Conservation (phyloP, 148 eudicot species). For the Fallopia convolvulus region DNA sequence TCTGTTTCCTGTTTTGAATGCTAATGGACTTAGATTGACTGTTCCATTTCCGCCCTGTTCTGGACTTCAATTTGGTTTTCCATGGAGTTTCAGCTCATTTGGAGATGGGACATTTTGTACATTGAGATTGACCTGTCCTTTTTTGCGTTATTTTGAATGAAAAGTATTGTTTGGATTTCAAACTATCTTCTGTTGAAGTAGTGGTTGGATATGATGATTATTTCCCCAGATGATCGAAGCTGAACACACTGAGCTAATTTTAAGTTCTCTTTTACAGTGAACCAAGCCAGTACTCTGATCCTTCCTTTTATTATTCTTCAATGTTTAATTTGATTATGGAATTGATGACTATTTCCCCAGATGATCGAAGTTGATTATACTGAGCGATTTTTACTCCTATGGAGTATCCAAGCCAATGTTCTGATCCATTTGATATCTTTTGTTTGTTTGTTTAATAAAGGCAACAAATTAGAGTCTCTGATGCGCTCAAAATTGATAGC, state of each 20-base stretch:
- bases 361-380: conserved; percentile 33
- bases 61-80: not conserved
- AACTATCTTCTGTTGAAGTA: too few species aligned
- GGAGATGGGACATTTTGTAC: not conserved
- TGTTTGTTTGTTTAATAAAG: not conserved
- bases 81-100: conserved; percentile 6
- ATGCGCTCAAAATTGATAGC: conserved; percentile 22
- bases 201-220: conserved; percentile 23
- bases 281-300: conserved; percentile 27
- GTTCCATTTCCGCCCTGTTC: conserved; percentile 5
- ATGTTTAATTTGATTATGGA: conserved; percentile 11
- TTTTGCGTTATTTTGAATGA: too few species aligned
- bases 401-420: conserved; percentile 30
- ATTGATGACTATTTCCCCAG: conserved; percentile 30
- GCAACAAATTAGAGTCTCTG: conserved; percentile 50
- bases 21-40: not conserved
- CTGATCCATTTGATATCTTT: conserved; percentile 22
- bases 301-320: not conserved
- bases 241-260: conserved; percentile 22
- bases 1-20: conserved; percentile 1
- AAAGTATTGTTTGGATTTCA: too few species aligned
- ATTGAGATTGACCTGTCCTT: too few species aligned
- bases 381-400: conserved; percentile 21
- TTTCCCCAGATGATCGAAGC: conserved; percentile 31
- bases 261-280: conserved; percentile 13